Conservation (phyloP, 495 filamentous ascomycete species). For the Bryoglossum gracile region DNA sequence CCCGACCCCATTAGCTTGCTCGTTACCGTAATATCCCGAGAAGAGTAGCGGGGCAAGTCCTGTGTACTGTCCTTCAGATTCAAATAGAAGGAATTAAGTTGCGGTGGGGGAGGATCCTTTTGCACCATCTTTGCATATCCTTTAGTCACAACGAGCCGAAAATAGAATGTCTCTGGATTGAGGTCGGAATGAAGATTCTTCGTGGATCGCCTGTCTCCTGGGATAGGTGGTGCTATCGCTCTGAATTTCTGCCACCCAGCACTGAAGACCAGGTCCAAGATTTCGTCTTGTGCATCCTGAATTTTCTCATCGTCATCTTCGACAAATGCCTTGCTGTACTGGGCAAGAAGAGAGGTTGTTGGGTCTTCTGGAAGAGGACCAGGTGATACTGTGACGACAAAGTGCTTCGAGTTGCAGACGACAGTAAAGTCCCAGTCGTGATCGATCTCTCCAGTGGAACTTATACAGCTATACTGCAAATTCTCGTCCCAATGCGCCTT, state of each 20-base stretch:
- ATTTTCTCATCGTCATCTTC: slow-evolving; percentile 3
- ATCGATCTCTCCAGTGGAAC: background rate
- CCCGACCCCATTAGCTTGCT: no score
- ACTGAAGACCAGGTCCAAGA: background rate
- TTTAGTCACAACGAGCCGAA: no score
- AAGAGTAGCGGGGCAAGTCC: no score
- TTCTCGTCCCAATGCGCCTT: slow-evolving; percentile 2
- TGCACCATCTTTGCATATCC: no score
- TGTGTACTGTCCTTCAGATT: no score
- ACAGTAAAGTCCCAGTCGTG: slow-evolving; percentile 5
- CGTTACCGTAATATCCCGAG: no score
- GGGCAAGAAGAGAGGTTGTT: background rate
- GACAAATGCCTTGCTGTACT: slow-evolving; percentile 1
- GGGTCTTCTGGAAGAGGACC: background rate
- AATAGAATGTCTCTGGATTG: no score
- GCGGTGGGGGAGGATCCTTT: no score
- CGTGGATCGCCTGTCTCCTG: background rate
- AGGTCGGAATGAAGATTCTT: no score
- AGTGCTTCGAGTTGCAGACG: slow-evolving; percentile 8
- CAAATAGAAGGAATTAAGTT: no score
- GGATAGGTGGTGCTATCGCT: background rate
- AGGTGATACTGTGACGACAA: slow-evolving; percentile 1
- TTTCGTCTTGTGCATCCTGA: slow-evolving; percentile 1
- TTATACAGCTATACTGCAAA: background rate
- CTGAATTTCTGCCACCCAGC: slow-evolving; percentile 3